phyloP scores from a whole-genome alignment of 1,284 basidiomycete species.

The Ceratobasidium sp. region DNA sequence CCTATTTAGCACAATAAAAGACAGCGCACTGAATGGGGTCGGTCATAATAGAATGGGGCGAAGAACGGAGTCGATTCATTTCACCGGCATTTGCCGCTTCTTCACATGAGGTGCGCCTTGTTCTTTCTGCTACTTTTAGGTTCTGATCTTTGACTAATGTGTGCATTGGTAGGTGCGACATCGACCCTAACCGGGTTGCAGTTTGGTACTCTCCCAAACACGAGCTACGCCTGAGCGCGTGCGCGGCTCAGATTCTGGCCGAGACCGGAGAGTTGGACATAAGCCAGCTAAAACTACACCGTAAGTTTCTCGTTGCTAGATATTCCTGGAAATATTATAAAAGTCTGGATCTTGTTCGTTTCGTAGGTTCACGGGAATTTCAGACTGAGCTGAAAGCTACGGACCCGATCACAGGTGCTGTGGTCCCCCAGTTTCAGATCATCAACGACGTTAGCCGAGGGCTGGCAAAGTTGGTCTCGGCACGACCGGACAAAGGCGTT shows the following conservation, averaged over 20 bases:
- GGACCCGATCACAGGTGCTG: constrained; percentile 62
- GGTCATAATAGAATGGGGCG: constrained; percentile 63
- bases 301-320: constrained; percentile 54
- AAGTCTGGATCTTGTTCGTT: too few relatives aligned
- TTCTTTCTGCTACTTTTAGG: constrained; percentile 7
- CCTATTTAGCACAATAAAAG: neutral
- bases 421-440: constrained; percentile 2
- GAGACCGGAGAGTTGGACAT: constrained; percentile 64
- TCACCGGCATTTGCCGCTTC: constrained; percentile 70
- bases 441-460: constrained; percentile 20
- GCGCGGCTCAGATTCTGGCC: constrained; percentile 66
- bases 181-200: constrained; percentile 65
- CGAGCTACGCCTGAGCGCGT: constrained; percentile 67
- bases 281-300: constrained; percentile 63
- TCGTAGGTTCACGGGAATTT: constrained; percentile 68
- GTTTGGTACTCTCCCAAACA: constrained; percentile 71
- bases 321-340: constrained; percentile 26
- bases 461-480: constrained; percentile 44
- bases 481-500: constrained; percentile 60
- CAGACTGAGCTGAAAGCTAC: constrained; percentile 58
- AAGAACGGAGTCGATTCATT: constrained; percentile 67
- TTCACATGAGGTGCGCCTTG: constrained; percentile 65
- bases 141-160: constrained; percentile 50
- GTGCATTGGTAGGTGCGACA: constrained; percentile 62
- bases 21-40: neutral